Conservation (phyloP, 192 early-diverging fungal species). For the Oehlia diaphana region DNA sequence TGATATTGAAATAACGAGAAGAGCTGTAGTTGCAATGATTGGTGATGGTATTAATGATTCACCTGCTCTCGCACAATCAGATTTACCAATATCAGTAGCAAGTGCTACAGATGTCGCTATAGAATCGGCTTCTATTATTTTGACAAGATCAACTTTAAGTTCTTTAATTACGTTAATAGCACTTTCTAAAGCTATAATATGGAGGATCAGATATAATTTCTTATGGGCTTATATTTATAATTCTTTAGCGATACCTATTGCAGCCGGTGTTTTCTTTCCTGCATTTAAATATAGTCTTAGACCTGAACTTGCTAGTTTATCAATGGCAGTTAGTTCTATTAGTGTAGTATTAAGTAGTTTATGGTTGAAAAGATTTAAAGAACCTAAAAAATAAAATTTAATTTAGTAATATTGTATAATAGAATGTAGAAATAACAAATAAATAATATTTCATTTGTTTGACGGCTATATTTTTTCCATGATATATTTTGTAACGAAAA, state of each 20-base stretch:
- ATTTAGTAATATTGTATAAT: no score
- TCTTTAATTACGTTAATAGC: slow-evolving; percentile 80
- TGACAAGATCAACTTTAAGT: slow-evolving; percentile 75
- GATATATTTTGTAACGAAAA: no score
- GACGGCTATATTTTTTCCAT: no score
- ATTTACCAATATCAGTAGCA: slow-evolving; percentile 89
- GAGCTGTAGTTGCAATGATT: slow-evolving; percentile 79
- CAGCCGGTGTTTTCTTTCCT: slow-evolving; percentile 80
- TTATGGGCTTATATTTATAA: slow-evolving; percentile 91
- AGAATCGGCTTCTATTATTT: slow-evolving; percentile 82
- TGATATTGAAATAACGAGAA: slow-evolving; percentile 6
- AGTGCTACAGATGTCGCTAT: slow-evolving; percentile 89
- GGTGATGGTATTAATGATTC: slow-evolving; percentile 98
- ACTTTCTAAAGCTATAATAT: slow-evolving; percentile 73
- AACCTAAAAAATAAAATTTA: slow-evolving; percentile 3
- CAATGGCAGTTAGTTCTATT: slow-evolving; percentile 86
- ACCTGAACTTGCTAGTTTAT: slow-evolving; percentile 83
- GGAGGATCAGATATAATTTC: slow-evolving; percentile 85
- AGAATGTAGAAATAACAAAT: no score
- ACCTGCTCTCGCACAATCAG: slow-evolving; percentile 84
- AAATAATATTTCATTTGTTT: no score
- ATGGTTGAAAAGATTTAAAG: slow-evolving; percentile 54
- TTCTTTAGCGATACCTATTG: slow-evolving; percentile 82
- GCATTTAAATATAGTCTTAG: slow-evolving; percentile 45
- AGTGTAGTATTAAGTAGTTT: slow-evolving; percentile 85